Percentiles rank a stretch among this genome's conserved stretches.
Evolutionary conservation across 73 alveolate species (phyloP).

Genomic region (Diophrys sp.): DNA sequence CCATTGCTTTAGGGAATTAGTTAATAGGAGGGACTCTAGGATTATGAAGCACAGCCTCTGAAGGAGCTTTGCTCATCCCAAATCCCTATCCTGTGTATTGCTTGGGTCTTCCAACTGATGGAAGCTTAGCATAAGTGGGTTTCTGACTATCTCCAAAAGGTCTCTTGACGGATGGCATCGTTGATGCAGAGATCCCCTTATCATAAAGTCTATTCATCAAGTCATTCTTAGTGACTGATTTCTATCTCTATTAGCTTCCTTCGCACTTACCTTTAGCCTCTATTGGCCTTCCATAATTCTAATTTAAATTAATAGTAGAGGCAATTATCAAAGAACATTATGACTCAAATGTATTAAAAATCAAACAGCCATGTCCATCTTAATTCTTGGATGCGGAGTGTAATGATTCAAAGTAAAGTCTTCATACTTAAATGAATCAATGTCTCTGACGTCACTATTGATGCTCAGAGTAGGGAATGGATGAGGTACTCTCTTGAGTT

Average conservation of each 20-base stretch:
- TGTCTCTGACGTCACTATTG: constrained; percentile 48
- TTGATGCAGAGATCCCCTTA: constrained; percentile 48
- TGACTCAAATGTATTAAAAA: not conserved
- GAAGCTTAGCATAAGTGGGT: constrained; percentile 24
- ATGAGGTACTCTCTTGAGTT: constrained; percentile 84
- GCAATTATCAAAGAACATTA: not conserved
- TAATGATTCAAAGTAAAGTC: constrained; percentile 41
- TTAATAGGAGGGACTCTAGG: not conserved
- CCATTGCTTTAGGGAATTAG: not conserved
- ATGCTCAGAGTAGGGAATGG: constrained; percentile 90
- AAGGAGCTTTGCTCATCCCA: not conserved
- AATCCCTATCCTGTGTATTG: not conserved
- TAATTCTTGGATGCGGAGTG: constrained; percentile 31
- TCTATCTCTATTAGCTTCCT: too few relatives aligned
- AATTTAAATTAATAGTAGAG: too few relatives aligned
- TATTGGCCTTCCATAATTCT: too few relatives aligned
- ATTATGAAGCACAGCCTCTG: not conserved
- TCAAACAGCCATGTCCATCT: constrained; percentile 60
- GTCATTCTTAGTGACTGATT: too few relatives aligned
- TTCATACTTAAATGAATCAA: constrained; percentile 41
- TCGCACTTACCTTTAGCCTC: too few relatives aligned
- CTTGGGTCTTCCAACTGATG: constrained; percentile 23
- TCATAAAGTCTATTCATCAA: constrained; percentile 49
- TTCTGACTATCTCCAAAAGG: constrained; percentile 35
- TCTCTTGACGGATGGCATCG: constrained; percentile 60